A percentile compares a stretch with the other conserved stretches of the same genome.
phyloP scores from a whole-genome alignment of 495 filamentous ascomycete genomes.

The Neurospora sp. region DNA sequence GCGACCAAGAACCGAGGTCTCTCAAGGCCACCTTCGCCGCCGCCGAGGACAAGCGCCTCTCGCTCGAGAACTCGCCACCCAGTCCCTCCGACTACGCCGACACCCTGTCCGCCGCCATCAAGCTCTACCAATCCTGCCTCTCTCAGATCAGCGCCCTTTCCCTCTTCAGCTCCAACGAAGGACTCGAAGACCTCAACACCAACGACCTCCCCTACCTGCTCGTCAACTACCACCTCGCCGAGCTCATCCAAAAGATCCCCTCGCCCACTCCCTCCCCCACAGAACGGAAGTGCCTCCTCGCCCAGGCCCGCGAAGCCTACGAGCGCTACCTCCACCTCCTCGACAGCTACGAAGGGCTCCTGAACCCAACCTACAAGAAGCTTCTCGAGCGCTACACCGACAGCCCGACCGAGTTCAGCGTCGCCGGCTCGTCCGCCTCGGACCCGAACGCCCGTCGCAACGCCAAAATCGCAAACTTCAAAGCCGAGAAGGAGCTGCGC shows the following conservation, averaged over 20 bases:
- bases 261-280: conserved; percentile 35
- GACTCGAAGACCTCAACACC: conserved; percentile 77
- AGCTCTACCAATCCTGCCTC: conserved; percentile 62
- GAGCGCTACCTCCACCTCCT: conserved; percentile 67
- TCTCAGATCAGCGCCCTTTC: conserved; percentile 57
- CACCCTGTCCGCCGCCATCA: conserved; percentile 54
- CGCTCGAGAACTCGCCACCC: conserved; percentile 26
- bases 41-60: conserved; percentile 41
- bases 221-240: conserved; percentile 23
- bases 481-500: conserved; percentile 78
- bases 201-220: conserved; percentile 64
- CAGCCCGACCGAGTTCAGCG: conserved; percentile 55
- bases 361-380: conserved; percentile 55
- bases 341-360: conserved; percentile 61
- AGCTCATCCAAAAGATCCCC: conserved; percentile 32
- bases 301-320: conserved; percentile 53
- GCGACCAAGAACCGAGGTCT: conserved; percentile 27
- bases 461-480: conserved; percentile 78
- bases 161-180: conserved; percentile 85
- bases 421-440: conserved; percentile 42
- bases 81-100: conserved; percentile 55
- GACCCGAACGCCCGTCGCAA: conserved; percentile 68
- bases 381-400: conserved; percentile 64
- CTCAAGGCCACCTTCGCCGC: conserved; percentile 39
- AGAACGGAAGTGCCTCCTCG: conserved; percentile 55